Evolutionary conservation across 2,329 filamentous ascomycete species (phyloP), one percentile per base, ranked within the genome.

Genomic region (Colletotrichum magnum): DNA sequence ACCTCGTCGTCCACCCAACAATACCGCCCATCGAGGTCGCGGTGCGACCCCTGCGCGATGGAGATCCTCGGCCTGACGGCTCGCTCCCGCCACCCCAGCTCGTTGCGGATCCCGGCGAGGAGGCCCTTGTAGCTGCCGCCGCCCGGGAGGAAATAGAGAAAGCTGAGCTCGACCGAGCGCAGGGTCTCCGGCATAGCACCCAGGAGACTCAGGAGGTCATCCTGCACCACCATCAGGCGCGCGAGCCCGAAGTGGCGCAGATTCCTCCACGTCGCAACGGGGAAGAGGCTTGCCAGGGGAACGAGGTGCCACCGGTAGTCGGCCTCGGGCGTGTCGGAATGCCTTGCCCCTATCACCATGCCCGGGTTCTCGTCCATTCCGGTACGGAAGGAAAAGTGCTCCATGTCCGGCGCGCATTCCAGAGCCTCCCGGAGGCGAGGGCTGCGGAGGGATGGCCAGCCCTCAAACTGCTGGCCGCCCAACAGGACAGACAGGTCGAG

Each of bases 241-340:
- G 72, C 75, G 1, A 82, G 72, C 1, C 73, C 69, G 69, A 82
- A 80, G 32, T 79, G 77, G 0, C 70, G 71, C 4, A 83, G 70
- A 0, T 65, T 70, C 0, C 70, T 45, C 79, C 76, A 80, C 1
- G 66, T 71, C 0, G 76, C 66, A 3, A 78, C 16, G 1, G 79
- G 76, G 15, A 82, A 75, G 12, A 82, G 74, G 3, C 53, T 72
- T 1, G 63, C 51, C 6, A 82, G 68, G 0, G 77, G 74, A 5
- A 75, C 16, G 0, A 60, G 69, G 4, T 71, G 36, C 4, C 59
- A 12, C 16, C 6, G 12, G 43, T 16, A 13, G 18, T 47, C 21
- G 15, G 5, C 10, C 4, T 39, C 15, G 16, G 36, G 18, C 51
- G 12, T 13, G 39, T 60, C n/a, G 6, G 39, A 24, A 24, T 24